phyloP scores from a whole-genome alignment of 495 filamentous ascomycete genomes.

The Penicillium manginii region DNA sequence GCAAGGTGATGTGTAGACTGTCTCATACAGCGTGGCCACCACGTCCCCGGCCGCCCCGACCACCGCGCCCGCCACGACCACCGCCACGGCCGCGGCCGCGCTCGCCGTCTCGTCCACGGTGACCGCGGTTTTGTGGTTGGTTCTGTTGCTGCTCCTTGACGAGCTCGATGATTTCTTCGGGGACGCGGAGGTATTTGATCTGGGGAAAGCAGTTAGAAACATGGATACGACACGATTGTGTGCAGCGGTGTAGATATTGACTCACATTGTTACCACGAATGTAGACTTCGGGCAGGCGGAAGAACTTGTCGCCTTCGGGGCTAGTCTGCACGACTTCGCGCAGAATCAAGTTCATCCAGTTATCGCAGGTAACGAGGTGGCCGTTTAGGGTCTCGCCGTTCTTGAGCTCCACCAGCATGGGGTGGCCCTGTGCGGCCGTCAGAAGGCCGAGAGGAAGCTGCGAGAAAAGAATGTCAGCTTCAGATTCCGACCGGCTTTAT shows the following conservation, averaged over 20 bases:
- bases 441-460: conserved; percentile 92
- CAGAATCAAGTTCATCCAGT: conserved; percentile 98
- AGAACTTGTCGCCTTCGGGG: conserved; percentile 92
- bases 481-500: neutral
- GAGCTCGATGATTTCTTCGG: conserved; percentile 91
- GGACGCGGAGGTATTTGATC: conserved; percentile 98
- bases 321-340: conserved; percentile 98
- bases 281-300: conserved; percentile 88
- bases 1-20: conserved; percentile 18
- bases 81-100: conserved; percentile 13
- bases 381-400: conserved; percentile 98
- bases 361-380: conserved; percentile 93
- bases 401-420: conserved; percentile 99
- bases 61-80: conserved; percentile 45
- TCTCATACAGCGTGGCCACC: conserved; percentile 20
- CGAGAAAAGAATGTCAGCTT: conserved; percentile 8
- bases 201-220: conserved; percentile 37
- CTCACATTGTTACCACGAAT: conserved; percentile 94
- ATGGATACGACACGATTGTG: neutral
- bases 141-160: conserved; percentile 84
- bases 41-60: conserved; percentile 20
- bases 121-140: conserved; percentile 63
- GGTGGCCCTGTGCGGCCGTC: conserved; percentile 94
- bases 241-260: conserved; percentile 9
- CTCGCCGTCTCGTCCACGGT: conserved; percentile 32